Percentiles rank a stretch among this genome's conserved stretches.
Conservation (phyloP, 2,329 filamentous ascomycete species). For the Westerdykella aurantiaca region DNA sequence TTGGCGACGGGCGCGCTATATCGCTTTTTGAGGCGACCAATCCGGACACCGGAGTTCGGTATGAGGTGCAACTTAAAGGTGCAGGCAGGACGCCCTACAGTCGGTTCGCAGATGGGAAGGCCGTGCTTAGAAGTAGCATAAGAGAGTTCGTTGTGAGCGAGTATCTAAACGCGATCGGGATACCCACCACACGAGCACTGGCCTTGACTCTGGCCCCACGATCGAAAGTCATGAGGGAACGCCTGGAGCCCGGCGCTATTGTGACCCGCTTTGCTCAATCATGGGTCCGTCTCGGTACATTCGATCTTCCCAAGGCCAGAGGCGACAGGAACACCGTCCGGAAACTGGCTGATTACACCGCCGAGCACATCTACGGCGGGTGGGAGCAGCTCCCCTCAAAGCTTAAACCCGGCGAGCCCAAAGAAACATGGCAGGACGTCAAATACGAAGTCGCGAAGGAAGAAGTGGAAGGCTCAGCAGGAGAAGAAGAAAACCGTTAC, state of each 20-base stretch:
- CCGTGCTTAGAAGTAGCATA: slow-evolving; percentile 86
- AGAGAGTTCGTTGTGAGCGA: slow-evolving; percentile 92
- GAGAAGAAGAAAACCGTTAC: slow-evolving; percentile 77
- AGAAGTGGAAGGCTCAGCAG: slow-evolving; percentile 60
- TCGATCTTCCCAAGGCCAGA: slow-evolving; percentile 80
- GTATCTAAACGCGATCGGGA: slow-evolving; percentile 73
- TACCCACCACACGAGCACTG: slow-evolving; percentile 81
- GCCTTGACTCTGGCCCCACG: slow-evolving; percentile 73
- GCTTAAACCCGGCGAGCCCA: slow-evolving; percentile 44
- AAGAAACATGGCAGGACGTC: slow-evolving; percentile 43
- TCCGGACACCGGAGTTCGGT: slow-evolving; percentile 62
- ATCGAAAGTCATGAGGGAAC: slow-evolving; percentile 69
- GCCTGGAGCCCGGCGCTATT: slow-evolving; percentile 82
- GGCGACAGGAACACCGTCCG: slow-evolving; percentile 72
- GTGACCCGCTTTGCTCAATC: slow-evolving; percentile 85
- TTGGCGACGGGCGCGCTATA: slow-evolving; percentile 91
- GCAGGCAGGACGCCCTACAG: slow-evolving; percentile 92
- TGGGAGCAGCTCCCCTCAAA: slow-evolving; percentile 75
- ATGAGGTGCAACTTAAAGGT: slow-evolving; percentile 91
- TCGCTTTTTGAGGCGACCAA: slow-evolving; percentile 88
- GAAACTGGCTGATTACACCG: slow-evolving; percentile 72
- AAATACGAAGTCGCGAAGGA: slow-evolving; percentile 49
- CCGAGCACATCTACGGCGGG: slow-evolving; percentile 79
- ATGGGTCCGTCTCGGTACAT: slow-evolving; percentile 92
- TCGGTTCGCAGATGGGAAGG: slow-evolving; percentile 91